Percentiles rank a stretch among this genome's conserved stretches.
phyloP scores from a whole-genome alignment of 1,139 yeast genomes.

The Yamadazyma pseudoaaseri region DNA sequence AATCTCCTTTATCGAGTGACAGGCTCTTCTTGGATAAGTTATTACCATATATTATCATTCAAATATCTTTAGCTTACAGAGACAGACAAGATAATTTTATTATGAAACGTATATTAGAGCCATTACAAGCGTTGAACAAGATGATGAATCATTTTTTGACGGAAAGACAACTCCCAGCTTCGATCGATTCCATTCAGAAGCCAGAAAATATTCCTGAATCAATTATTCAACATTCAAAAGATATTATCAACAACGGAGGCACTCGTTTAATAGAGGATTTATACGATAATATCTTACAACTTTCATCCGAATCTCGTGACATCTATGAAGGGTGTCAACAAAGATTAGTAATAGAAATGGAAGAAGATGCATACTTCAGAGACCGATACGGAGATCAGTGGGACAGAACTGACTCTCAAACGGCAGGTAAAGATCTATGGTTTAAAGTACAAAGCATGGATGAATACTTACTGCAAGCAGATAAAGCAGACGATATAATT shows the following conservation, averaged over 20 bases:
- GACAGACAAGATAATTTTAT: conserved; percentile 64
- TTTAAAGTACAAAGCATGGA: conserved; percentile 43
- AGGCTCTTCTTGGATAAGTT: conserved; percentile 51
- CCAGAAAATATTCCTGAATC: conserved; percentile 65
- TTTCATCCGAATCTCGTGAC: conserved; percentile 40
- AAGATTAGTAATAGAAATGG: conserved; percentile 48
- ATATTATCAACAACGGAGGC: conserved; percentile 59
- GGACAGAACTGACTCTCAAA: conserved; percentile 42
- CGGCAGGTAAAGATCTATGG: conserved; percentile 35
- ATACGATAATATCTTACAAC: conserved; percentile 43
- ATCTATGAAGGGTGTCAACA: conserved; percentile 45
- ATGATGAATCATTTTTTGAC: conserved; percentile 44
- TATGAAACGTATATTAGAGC: conserved; percentile 48
- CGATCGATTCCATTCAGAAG: conserved; percentile 61
- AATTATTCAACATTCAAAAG: conserved; percentile 53
- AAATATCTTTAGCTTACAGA: conserved; percentile 64
- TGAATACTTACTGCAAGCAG: conserved; percentile 57
- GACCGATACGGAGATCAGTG: conserved; percentile 55
- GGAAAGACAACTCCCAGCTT: conserved; percentile 55
- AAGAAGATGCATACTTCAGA: conserved; percentile 55
- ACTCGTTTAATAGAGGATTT: conserved; percentile 37
- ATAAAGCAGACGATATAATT: conserved; percentile 57
- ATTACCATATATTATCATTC: conserved; percentile 66
- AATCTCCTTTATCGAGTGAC: conserved; percentile 15
- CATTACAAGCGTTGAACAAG: conserved; percentile 50